These are phyloP conservation scores for Chrysanthemum lavandulifolium DNA, from an alignment of 129 eudicot genomes.

Conservation along the genomic window DNA sequence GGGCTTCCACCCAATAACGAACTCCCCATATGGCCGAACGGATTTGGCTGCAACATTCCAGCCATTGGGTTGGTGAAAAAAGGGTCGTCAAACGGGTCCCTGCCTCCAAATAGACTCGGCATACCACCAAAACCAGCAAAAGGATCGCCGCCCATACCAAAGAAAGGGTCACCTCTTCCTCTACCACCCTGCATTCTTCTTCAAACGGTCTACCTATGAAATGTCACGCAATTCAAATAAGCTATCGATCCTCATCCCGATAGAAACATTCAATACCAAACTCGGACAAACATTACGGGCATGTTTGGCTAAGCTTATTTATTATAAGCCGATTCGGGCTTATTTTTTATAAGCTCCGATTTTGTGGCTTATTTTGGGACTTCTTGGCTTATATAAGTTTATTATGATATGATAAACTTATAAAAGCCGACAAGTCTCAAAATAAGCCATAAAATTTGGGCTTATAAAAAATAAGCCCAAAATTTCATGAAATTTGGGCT, in stretches of 20 bases:
- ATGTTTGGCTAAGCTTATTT: no score
- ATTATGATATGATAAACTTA: no score
- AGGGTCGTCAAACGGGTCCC: constrained; percentile 87
- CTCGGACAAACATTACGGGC: no score
- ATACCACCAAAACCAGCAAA: constrained; percentile 52
- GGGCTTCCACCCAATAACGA: constrained; percentile 35
- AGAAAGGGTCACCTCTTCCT: constrained; percentile 50
- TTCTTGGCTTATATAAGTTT: no score
- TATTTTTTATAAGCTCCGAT: no score
- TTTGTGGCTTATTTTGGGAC: no score
- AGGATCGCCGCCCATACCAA: constrained; percentile 44
- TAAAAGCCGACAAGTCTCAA: no score
- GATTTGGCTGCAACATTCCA: constrained; percentile 46
- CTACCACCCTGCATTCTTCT: constrained; percentile 59
- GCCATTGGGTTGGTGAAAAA: constrained; percentile 70
- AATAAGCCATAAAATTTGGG: no score
- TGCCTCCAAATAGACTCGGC: constrained; percentile 59
- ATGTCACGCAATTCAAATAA: neutral
- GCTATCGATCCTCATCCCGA: neutral
- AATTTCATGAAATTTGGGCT: no score
- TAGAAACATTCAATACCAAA: no score
- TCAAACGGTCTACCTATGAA: constrained; percentile 30
- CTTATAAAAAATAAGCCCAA: no score
- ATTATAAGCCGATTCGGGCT: no score
- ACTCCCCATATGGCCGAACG: constrained; percentile 41